Conservation (phyloP, 805 yeast genomes). For the Cyberlindnera veronae region DNA sequence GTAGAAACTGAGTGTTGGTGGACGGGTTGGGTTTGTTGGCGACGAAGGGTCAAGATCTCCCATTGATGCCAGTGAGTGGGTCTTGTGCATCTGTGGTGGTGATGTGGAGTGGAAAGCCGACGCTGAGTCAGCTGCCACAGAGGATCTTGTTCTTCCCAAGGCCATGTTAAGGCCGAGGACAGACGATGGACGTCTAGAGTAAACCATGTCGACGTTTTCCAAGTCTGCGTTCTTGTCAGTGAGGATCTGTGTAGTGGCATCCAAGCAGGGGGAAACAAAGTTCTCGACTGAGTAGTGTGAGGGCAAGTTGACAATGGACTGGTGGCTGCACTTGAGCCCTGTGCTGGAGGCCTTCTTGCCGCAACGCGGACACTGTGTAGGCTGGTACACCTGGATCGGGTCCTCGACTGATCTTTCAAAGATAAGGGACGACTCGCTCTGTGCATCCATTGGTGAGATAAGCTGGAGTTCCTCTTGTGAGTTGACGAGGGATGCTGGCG, state of each 20-base stretch:
- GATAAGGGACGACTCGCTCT: conserved; percentile 41
- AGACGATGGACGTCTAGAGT: conserved; percentile 55
- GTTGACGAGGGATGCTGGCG: conserved; percentile 16
- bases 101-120: conserved; percentile 4
- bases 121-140: conserved; percentile 14
- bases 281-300: conserved; percentile 52
- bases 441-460: conserved; percentile 11
- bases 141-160: conserved; percentile 34
- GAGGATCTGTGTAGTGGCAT: conserved; percentile 66
- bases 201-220: conserved; percentile 68
- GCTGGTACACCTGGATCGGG: conserved; percentile 33
- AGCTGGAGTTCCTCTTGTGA: conserved; percentile 7
- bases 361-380: conserved; percentile 27
- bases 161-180: conserved; percentile 44
- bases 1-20: conserved; percentile 45
- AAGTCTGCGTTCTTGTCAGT: conserved; percentile 55
- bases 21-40: conserved; percentile 20
- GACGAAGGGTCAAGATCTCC: conserved; percentile 22
- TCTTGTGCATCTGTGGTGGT: conserved; percentile 21
- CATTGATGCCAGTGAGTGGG: conserved; percentile 24
- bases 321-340: conserved; percentile 25
- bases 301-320: conserved; percentile 32
- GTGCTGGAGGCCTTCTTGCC: conserved; percentile 21
- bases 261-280: conserved; percentile 76
- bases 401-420: conserved; percentile 70